Evolutionary conservation across 257 asterid species (phyloP).

Genomic region (Paulownia fortunei): DNA sequence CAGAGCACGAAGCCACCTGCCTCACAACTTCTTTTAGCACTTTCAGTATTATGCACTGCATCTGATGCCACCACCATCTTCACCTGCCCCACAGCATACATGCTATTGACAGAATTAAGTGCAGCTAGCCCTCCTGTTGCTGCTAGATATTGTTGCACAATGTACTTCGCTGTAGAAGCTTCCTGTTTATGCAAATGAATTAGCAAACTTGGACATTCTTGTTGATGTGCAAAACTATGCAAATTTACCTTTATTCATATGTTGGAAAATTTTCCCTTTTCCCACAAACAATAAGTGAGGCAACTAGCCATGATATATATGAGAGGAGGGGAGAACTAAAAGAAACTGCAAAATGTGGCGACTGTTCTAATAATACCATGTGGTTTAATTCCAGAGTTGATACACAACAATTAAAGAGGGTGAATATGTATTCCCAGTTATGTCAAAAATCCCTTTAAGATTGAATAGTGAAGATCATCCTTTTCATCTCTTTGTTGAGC

Average conservation of each 20-base stretch:
- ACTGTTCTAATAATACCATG: no score
- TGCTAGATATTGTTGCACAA: conserved; percentile 91
- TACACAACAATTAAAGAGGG: no score
- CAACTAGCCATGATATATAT: no score
- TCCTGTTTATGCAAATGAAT: conserved; percentile 47
- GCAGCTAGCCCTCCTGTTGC: conserved; percentile 86
- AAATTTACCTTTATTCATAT: neutral
- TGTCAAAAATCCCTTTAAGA: no score
- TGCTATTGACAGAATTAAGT: conserved; percentile 61
- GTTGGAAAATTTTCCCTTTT: no score
- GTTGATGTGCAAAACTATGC: neutral
- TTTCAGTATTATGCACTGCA: conserved; percentile 35
- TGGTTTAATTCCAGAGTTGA: no score
- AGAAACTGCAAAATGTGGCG: no score
- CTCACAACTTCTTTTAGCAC: conserved; percentile 42
- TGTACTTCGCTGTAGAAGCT: conserved; percentile 86
- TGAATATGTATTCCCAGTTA: no score
- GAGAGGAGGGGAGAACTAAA: no score
- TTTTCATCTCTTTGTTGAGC: no score
- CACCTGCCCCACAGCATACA: conserved; percentile 94
- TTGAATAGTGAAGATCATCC: no score
- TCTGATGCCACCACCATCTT: conserved; percentile 66
- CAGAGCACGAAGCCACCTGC: conserved; percentile 90
- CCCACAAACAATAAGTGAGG: no score
- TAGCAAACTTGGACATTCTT: neutral